Conservation (phyloP, 306 rosid genomes). For the Casuarina cunninghamiana region DNA sequence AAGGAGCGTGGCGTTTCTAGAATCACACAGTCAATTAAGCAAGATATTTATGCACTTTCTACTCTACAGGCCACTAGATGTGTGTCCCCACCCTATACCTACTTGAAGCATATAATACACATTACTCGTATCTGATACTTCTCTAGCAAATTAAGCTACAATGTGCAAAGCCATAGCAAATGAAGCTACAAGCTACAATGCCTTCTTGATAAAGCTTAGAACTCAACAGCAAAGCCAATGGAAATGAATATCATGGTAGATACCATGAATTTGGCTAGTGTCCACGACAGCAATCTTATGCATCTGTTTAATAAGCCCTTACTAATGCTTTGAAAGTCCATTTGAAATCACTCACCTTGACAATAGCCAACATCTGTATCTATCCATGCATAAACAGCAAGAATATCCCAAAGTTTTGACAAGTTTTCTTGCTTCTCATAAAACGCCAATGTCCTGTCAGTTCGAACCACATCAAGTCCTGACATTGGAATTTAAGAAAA, state of each 20-base stretch:
- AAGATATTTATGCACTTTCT: not conserved
- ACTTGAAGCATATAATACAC: not conserved
- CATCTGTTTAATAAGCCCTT: slow-evolving; percentile 5
- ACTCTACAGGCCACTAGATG: not conserved
- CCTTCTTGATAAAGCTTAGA: not conserved
- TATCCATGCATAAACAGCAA: slow-evolving; percentile 94
- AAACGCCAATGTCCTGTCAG: slow-evolving; percentile 92
- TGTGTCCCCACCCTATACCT: not conserved
- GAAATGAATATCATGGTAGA: not conserved
- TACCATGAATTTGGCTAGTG: not conserved
- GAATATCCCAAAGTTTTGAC: slow-evolving; percentile 96
- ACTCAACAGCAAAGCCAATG: not conserved
- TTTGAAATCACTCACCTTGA: slow-evolving; percentile 69
- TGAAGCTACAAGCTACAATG: not conserved
- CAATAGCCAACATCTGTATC: slow-evolving; percentile 92
- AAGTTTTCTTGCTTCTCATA: slow-evolving; percentile 88
- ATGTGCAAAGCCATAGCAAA: not conserved
- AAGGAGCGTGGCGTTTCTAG: too few species aligned
- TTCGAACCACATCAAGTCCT: slow-evolving; percentile 99
- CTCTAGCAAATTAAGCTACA: not conserved
- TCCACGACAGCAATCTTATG: not conserved
- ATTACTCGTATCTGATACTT: not conserved
- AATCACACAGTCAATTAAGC: not conserved
- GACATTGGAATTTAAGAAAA: slow-evolving; percentile 30
- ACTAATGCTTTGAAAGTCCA: slow-evolving; percentile 13